A percentile compares a stretch with the other conserved stretches of the same genome.
Conservation (phyloP, 345 rosid genomes). For the Eucalyptus lansdowneana region DNA sequence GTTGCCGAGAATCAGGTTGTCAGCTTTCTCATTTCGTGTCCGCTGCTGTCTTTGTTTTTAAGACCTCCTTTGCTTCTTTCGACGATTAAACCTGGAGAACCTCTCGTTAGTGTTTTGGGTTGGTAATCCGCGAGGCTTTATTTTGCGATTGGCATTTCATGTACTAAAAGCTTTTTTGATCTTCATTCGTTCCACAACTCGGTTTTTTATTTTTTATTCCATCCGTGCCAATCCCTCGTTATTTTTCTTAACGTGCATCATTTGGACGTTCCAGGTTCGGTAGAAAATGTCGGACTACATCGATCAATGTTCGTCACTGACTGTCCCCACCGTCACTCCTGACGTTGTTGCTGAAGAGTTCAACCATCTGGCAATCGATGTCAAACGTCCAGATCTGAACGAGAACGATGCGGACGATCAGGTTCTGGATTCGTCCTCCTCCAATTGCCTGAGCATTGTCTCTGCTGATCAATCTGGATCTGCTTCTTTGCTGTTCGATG, state of each 20-base stretch:
- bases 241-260: not conserved
- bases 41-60: not conserved
- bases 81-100: not conserved
- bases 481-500: not conserved
- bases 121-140: not conserved
- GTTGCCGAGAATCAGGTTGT: not conserved
- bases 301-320: not conserved
- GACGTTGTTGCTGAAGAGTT: not conserved
- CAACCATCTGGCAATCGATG: not conserved
- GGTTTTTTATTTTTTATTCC: not conserved
- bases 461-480: not conserved
- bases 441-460: slow-evolving; percentile 47
- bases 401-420: not conserved
- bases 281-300: not conserved
- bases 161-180: not conserved
- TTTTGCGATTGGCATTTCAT: not conserved
- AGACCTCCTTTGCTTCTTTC: not conserved
- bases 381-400: not conserved
- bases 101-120: not conserved
- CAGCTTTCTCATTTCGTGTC: not conserved
- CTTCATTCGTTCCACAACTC: not conserved
- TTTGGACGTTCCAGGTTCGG: not conserved
- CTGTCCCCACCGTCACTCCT: not conserved
- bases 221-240: not conserved
- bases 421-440: slow-evolving; percentile 18